phyloP scores from a whole-genome alignment of 2,329 filamentous ascomycete genomes.

The Phialemonium atrogriseum region DNA sequence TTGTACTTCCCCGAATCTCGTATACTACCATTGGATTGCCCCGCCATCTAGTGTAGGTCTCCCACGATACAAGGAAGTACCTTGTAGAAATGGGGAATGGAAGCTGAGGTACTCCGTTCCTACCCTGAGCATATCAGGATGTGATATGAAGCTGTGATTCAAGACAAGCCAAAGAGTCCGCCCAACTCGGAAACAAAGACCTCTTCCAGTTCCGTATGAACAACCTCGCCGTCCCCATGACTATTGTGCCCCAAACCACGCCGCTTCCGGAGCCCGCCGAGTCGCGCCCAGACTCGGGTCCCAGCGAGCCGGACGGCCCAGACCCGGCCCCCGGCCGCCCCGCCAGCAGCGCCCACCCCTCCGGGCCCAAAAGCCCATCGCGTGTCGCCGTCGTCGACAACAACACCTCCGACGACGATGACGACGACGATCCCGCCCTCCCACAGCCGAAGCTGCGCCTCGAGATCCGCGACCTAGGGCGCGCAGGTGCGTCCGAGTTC shows the following conservation, averaged over 20 bases:
- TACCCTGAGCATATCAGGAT: no score
- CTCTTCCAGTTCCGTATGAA: no score
- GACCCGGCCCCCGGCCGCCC: conserved; percentile 10
- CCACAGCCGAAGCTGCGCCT: conserved; percentile 49
- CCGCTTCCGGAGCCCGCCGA: conserved; percentile 18
- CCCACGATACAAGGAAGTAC: no score
- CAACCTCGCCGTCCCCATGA: conserved; percentile 17
- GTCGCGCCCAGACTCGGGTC: no score
- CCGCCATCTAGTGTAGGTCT: no score
- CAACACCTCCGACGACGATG: conserved; percentile 2
- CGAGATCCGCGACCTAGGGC: conserved; percentile 48
- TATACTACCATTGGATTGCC: no score
- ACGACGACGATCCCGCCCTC: conserved; percentile 18
- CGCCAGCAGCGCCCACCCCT: conserved; percentile 4
- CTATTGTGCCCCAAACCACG: conserved; percentile 21
- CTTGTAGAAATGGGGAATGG: no score
- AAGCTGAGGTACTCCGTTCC: no score
- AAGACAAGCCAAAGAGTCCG: no score
- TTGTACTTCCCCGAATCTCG: no score
- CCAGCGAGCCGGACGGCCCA: no score
- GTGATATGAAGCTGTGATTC: conserved; percentile 1
- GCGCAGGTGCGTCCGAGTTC: conserved; percentile 58
- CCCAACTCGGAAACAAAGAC: no score
- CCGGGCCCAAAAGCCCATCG: conserved; percentile 1
- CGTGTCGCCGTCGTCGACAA: neutral